Evolutionary conservation across 1,139 yeast genomes (phyloP), one percentile per base, ranked within the genome.

Genomic region (Geotrichum macrosporum): DNA sequence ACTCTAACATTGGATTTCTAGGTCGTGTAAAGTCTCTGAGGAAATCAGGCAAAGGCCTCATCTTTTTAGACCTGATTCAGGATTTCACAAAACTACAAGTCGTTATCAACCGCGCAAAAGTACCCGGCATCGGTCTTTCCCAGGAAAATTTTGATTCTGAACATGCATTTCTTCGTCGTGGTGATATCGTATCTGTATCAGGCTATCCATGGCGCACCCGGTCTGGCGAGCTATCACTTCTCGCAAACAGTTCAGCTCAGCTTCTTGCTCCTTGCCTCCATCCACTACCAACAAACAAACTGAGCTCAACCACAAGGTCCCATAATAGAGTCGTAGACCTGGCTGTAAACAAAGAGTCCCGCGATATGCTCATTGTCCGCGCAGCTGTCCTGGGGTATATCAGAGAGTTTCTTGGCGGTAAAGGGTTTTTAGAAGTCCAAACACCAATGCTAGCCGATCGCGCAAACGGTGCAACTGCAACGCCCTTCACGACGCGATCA

Each of bases 401-500:
- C 4, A 68, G 96, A 21, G 57, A 61, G 2, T 88, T 77, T 58
- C 72, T 89, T 30, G 69, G 72, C 18, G 56, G 62, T 0, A 66
- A 70, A n/a, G 77, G 70, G 1, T 94, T 88, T 56, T 55, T 85
- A 16, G 96, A 88, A 61, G 94, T 92, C 0, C 84, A 81, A 48
- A 92, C 98, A 0, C 98, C 98, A 0, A 77, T 87, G 1, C 64
- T 92, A 13, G 78, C 88, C 0, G 74, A 21, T 66, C 75, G 36
- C 75, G 64, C 88, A 1, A 86, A 94, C 5, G 97, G 97, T 1
- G 97, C 98, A 1, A 80, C 81, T 57, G 97, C 97, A 0, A 75
- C 76, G 19, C 95, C 97, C 0, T 92, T 92, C 57, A 59, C 60
- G 1, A 86, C 96, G 0, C 46, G 57, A 0, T 72, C 81, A 26